Evolutionary conservation across 768 basidiomycete genomes (phyloP).

Genomic region (Strobilomyces confusus): DNA sequence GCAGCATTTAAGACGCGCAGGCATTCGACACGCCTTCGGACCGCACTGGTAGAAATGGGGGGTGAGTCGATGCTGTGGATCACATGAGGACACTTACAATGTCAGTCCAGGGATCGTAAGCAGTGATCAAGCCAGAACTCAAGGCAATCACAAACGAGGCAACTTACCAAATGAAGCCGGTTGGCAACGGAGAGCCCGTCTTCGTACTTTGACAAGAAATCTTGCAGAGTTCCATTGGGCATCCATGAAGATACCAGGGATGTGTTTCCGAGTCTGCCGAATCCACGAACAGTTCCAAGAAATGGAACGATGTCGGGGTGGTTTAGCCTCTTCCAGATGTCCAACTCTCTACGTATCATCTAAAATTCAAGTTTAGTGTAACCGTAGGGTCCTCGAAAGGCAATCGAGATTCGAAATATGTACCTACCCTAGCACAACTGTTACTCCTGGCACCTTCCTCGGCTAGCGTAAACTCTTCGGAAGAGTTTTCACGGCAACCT

Average conservation of each 20-base stretch:
- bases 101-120: constrained; percentile 90
- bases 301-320: constrained; percentile 14
- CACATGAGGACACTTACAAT: constrained; percentile 55
- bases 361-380: not conserved
- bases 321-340: constrained; percentile 7
- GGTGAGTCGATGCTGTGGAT: not conserved
- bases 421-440: constrained; percentile 2
- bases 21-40: constrained; percentile 81
- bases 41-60: constrained; percentile 44
- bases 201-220: constrained; percentile 1
- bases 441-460: not conserved
- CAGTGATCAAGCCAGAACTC: too few relatives aligned
- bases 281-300: constrained; percentile 3
- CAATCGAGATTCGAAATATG: not conserved
- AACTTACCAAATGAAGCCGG: constrained; percentile 6
- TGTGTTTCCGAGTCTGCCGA: constrained; percentile 4
- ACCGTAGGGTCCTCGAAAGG: not conserved
- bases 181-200: not conserved
- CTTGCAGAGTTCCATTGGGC: constrained; percentile 9
- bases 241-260: constrained; percentile 11
- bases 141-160: not conserved
- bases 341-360: constrained; percentile 14
- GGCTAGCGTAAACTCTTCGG: constrained; percentile 7
- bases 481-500: constrained; percentile 12
- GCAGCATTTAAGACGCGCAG: constrained; percentile 38